Base-by-base conservation (phyloP, 2,329 filamentous ascomycete species). In the Aspergillus clavatus region DNA sequence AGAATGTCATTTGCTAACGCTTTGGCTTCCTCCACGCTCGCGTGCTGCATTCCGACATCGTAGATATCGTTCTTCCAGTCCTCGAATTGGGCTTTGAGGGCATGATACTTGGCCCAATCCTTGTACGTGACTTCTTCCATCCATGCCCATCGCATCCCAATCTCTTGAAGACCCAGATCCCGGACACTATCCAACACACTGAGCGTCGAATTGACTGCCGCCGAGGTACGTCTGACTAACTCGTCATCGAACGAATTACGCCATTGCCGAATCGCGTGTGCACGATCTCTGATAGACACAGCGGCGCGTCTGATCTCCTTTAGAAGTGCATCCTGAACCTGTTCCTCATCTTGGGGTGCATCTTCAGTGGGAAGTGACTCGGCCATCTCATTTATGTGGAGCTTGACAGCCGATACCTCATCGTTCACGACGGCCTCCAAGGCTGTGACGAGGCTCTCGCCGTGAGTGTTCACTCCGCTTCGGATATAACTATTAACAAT, bases 91-190 rank as follows among this genome's bases (percentile, higher is more conserved):
- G 79, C 81, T 72, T 87, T 94, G 46, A 98, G 75, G 48, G 87
- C 82, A 65, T 97, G 89, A 62, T 95, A 98, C 65, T 91, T 93
- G 48, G 85, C 82, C 93, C 93, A 98, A 66, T 98, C 89, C 66
- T 94, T 90, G 75, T 98, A 96, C 1, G 91, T 95, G 50, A 98
- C 81, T 24, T 89, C 89, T 46, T 97, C 89, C 72, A 89, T 93
- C 84, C 88, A 95, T 10, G 91, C 89, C 90, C 93, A 98, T 48
- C 72, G 78, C 82, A 94, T 91, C 45, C 90, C 90, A 43, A 96
- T 89, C 65, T 94, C 88, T 63, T 95, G 88, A 26, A 96, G 77
- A 5, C 89, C 88, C 27, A 95, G 76, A 57, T 90, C 86, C 33
- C 87, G 82, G 48, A 93, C 90, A 60, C 82, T 81, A 52, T 91